These are phyloP conservation scores for Phytophthora sp. DNA, from an alignment of 352 stramenopile genomes.

Conservation along the genomic window DNA sequence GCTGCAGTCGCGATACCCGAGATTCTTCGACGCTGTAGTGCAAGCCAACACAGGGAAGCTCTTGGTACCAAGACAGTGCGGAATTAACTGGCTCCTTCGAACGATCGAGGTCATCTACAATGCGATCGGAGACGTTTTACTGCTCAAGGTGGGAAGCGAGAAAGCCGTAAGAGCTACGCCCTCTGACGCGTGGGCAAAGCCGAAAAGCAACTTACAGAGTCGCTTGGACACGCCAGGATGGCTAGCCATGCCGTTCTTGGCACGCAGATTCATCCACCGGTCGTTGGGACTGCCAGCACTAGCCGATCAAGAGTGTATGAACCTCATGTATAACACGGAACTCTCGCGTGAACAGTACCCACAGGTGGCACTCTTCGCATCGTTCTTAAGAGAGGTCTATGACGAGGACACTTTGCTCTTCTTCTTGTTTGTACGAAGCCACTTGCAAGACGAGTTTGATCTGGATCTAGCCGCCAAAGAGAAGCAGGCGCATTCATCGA, in stretches of 20 bases:
- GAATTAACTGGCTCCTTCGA: slow-evolving; percentile 68
- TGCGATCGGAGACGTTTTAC: slow-evolving; percentile 35
- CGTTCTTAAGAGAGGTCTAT: slow-evolving; percentile 73
- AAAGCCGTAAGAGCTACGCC: not conserved
- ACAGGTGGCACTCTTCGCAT: slow-evolving; percentile 57
- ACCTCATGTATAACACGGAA: slow-evolving; percentile 78
- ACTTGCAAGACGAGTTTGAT: slow-evolving; percentile 60
- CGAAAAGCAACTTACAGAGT: not conserved
- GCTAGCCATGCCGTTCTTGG: slow-evolving; percentile 68
- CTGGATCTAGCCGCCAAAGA: slow-evolving; percentile 62
- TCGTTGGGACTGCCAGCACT: slow-evolving; percentile 56
- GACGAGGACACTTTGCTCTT: slow-evolving; percentile 73
- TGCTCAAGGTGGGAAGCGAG: slow-evolving; percentile 14
- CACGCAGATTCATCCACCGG: slow-evolving; percentile 55
- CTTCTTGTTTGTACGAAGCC: slow-evolving; percentile 55
- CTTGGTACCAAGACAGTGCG: slow-evolving; percentile 43
- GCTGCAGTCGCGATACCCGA: slow-evolving; percentile 55
- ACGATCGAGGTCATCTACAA: slow-evolving; percentile 78
- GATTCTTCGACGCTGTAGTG: slow-evolving; percentile 52
- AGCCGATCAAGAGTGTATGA: slow-evolving; percentile 73
- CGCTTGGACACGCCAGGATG: slow-evolving; percentile 3
- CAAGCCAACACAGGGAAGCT: not conserved
- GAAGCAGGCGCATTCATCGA: slow-evolving; percentile 62
- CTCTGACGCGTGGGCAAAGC: not conserved
- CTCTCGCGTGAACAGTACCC: slow-evolving; percentile 49